Evolutionary conservation across 2,329 filamentous ascomycete species (phyloP), one percentile per base, ranked within the genome.

Genomic region (Huntiella omanensis): DNA sequence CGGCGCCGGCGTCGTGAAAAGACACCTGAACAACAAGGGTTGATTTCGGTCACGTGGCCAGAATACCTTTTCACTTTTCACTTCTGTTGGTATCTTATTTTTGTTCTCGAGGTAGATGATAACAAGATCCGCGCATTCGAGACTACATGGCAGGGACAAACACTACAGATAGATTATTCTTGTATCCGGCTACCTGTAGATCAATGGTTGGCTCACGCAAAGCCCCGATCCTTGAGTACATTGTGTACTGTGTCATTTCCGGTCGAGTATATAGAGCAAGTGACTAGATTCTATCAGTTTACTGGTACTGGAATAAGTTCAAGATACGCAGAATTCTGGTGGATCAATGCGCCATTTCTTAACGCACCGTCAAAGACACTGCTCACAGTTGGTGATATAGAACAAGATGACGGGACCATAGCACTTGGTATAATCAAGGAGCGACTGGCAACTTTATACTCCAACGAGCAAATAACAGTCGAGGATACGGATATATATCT

Each of bases 401-500:
- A 42, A n/a, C 17, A 35, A 5, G 38, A 40, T 11, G 45, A 47
- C 15, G 45, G 16, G 11, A 32, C 28, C 4, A 17, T 17, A n/a
- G 39, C 38, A 39, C 22, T 47, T 12, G 33, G 22, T 12, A 12
- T 47, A 4, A 12, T 41, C 7, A 47, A 47, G 39, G 45, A 47
- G 4, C 17, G 38, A 12, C 35, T 47, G 5, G 45, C 37, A 7
- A 19, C 13, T 4, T 12, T 35, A 11, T 46, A 46, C 17, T 34
- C 28, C 7, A 46, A 41, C n/a, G 22, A 35, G 13, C 19, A 16
- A 4, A 33, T 41, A 6, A 39, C 16, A 15, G 42, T 42, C 32
- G 39, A 47, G 32, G 45, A 47, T 32, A 41, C 45, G 3, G 69
- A 75, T 49, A 63, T 76, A 1, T 72, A 63, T 43, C 57, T 76